Evolutionary conservation across 441 rosid species (phyloP).

Genomic region (Adansonia gregorii): DNA sequence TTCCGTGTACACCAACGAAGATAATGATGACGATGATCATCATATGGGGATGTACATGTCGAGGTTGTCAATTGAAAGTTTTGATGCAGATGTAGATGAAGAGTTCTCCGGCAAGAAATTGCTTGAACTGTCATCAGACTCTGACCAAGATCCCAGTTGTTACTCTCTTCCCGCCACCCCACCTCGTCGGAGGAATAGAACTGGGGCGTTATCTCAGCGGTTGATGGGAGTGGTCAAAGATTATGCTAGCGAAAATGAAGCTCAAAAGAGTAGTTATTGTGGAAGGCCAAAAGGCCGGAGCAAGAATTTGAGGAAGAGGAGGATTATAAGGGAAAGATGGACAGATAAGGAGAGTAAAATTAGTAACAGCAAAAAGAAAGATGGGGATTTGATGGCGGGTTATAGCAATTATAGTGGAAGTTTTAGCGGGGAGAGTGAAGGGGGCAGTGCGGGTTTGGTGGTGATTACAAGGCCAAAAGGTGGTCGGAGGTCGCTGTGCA

Average conservation of each 20-base stretch:
- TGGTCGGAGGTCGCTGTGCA: conserved; percentile 61
- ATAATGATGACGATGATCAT: neutral
- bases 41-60: conserved; percentile 27
- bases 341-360: neutral
- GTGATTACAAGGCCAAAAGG: conserved; percentile 75
- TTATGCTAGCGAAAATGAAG: conserved; percentile 29
- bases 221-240: conserved; percentile 15
- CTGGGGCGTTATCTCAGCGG: neutral
- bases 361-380: conserved; percentile 27
- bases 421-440: conserved; percentile 60
- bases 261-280: neutral
- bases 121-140: conserved; percentile 23
- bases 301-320: conserved; percentile 43
- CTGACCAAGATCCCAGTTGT: conserved; percentile 24
- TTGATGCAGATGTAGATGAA: conserved; percentile 28
- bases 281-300: conserved; percentile 23
- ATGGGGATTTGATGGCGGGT: conserved; percentile 23
- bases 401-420: conserved; percentile 36
- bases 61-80: conserved; percentile 22
- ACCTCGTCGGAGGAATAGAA: conserved; percentile 5
- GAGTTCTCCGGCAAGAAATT: conserved; percentile 18
- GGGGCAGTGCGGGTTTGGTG: conserved; percentile 43
- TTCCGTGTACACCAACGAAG: conserved; percentile 55
- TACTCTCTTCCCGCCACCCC: conserved; percentile 26
- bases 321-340: conserved; percentile 37